Percentiles rank a stretch among this genome's conserved stretches.
Conservation (phyloP, 176 grass and related monocot species). For the Cocos nucifera region DNA sequence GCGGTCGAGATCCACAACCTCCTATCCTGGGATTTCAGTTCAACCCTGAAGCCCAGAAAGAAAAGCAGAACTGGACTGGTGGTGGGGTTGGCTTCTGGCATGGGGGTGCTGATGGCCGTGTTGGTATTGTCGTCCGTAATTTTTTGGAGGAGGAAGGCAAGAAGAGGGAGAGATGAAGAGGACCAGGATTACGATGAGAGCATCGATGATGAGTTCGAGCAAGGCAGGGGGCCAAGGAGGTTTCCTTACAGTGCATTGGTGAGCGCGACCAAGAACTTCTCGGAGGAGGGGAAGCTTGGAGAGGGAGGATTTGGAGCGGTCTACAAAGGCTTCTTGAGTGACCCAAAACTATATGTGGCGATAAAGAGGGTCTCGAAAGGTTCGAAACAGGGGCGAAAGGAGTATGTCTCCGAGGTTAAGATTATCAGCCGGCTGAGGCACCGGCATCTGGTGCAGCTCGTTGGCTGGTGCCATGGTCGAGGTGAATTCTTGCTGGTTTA, state of each 20-base stretch:
- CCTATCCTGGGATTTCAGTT: slow-evolving; percentile 68
- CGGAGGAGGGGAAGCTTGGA: slow-evolving; percentile 51
- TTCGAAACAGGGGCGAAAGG: slow-evolving; percentile 52
- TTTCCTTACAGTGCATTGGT: slow-evolving; percentile 39
- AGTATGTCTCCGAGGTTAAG: slow-evolving; percentile 72
- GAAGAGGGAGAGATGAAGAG: slow-evolving; percentile 17
- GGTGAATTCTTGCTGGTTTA: slow-evolving; percentile 20
- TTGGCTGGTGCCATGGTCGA: slow-evolving; percentile 56
- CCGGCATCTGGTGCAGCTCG: slow-evolving; percentile 56
- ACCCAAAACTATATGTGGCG: slow-evolving; percentile 34
- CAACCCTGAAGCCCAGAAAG: slow-evolving; percentile 37
- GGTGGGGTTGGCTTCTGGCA: slow-evolving; percentile 15
- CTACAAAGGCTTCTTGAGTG: slow-evolving; percentile 41
- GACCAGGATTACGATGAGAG: slow-evolving; percentile 21
- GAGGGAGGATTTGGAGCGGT: slow-evolving; percentile 65
- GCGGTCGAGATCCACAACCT: slow-evolving; percentile 60
- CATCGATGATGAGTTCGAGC: slow-evolving; percentile 34
- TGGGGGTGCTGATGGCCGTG: background rate
- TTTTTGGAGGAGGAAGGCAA: slow-evolving; percentile 9
- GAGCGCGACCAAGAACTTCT: slow-evolving; percentile 31
- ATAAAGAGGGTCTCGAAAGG: slow-evolving; percentile 60
- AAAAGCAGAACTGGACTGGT: slow-evolving; percentile 7
- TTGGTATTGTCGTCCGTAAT: slow-evolving; percentile 2
- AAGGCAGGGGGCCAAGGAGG: slow-evolving; percentile 44
- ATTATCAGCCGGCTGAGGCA: slow-evolving; percentile 65